These are phyloP conservation scores for Candida jianshihensis DNA, from an alignment of 805 yeast species.

Conservation along the genomic window DNA sequence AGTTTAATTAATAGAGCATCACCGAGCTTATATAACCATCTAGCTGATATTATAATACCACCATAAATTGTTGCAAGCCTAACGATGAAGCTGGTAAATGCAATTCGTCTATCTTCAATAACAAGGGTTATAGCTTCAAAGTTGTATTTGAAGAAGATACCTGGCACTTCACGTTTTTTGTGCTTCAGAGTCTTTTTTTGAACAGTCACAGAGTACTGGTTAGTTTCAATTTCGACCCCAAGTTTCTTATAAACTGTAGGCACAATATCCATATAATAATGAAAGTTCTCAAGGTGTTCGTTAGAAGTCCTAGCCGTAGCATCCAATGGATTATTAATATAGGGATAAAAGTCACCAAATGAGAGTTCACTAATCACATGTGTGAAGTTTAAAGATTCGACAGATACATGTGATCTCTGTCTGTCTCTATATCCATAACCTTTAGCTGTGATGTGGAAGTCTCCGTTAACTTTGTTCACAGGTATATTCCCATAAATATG, in stretches of 20 bases:
- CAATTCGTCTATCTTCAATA: constrained; percentile 62
- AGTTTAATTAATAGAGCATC: constrained; percentile 46
- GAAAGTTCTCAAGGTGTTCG: constrained; percentile 42
- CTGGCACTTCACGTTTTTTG: constrained; percentile 44
- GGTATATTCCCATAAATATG: constrained; percentile 78
- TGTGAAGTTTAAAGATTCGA: constrained; percentile 61
- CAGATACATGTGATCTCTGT: constrained; percentile 35
- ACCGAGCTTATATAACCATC: constrained; percentile 52
- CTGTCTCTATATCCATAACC: constrained; percentile 55
- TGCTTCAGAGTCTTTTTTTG: constrained; percentile 27
- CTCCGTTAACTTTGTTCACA: constrained; percentile 81
- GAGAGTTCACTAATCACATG: constrained; percentile 85
- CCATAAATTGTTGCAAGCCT: constrained; percentile 78
- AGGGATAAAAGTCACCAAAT: constrained; percentile 86
- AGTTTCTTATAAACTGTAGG: constrained; percentile 71
- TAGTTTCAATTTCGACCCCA: constrained; percentile 70
- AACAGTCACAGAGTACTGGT: constrained; percentile 74
- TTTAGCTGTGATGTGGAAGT: constrained; percentile 73
- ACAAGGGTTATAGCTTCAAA: constrained; percentile 80
- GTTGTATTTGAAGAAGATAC: constrained; percentile 76
- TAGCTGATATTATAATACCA: constrained; percentile 65
- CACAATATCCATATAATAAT: constrained; percentile 71
- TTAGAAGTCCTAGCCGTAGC: constrained; percentile 53
- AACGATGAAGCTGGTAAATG: constrained; percentile 72
- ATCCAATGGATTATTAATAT: constrained; percentile 82